Evolutionary conservation across 2,329 filamentous ascomycete species (phyloP).

Genomic region (Orbilia quercus): DNA sequence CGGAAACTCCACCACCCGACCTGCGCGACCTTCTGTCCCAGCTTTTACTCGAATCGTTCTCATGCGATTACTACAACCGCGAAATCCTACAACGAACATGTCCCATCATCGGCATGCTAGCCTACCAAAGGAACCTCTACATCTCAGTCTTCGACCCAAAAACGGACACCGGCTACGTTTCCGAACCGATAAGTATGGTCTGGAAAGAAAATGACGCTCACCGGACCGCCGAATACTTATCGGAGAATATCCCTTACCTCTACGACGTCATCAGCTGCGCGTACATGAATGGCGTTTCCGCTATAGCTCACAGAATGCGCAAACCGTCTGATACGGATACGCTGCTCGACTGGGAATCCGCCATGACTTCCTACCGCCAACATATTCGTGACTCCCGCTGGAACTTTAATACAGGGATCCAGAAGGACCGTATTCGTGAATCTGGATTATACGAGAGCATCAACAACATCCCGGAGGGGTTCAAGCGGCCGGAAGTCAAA

Average conservation of each 20-base stretch:
- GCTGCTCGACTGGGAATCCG: not conserved
- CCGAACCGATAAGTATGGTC: slow-evolving; percentile 10
- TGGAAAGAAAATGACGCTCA: not conserved
- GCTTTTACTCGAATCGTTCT: slow-evolving; percentile 26
- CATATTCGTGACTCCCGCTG: not conserved
- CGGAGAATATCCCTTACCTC: not conserved
- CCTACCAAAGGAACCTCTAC: slow-evolving; percentile 5
- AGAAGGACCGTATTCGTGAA: no score
- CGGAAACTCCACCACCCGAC: not conserved
- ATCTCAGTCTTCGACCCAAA: slow-evolving; percentile 23
- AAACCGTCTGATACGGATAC: not conserved
- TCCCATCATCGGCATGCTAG: slow-evolving; percentile 18
- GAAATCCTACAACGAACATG: slow-evolving; percentile 20
- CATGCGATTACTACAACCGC: slow-evolving; percentile 39
- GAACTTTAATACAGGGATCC: no score
- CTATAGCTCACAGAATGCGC: slow-evolving; percentile 7
- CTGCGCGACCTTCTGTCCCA: slow-evolving; percentile 20
- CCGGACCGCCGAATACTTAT: not conserved
- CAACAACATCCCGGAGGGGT: no score
- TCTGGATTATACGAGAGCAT: no score
- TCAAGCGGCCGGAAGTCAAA: no score
- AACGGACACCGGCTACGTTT: slow-evolving; percentile 26
- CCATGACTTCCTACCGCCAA: not conserved
- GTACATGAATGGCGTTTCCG: slow-evolving; percentile 13
- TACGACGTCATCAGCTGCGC: slow-evolving; percentile 17